Percentiles rank a stretch among this genome's conserved stretches.
These are phyloP conservation scores for Penicillium riverlandense DNA, from an alignment of 495 filamentous ascomycete species.

Conservation along the genomic window DNA sequence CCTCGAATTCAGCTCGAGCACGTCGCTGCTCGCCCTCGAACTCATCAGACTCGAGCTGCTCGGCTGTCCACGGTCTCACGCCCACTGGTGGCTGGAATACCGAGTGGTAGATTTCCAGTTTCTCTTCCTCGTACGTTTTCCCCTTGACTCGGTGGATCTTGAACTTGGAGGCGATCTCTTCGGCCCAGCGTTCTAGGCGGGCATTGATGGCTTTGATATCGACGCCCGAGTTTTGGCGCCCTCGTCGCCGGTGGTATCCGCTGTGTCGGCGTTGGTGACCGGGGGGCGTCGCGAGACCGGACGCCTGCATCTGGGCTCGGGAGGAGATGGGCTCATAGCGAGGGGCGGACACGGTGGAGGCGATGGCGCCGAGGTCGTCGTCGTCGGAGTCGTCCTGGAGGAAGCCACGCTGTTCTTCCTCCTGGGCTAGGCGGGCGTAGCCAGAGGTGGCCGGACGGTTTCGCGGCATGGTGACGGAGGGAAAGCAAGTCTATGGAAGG, in stretches of 20 bases:
- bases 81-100: constrained; percentile 92
- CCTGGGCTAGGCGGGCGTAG: constrained; percentile 87
- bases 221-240: constrained; percentile 77
- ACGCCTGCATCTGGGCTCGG: constrained; percentile 42
- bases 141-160: constrained; percentile 77
- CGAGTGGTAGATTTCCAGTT: constrained; percentile 91
- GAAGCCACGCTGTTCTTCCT: constrained; percentile 59
- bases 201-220: constrained; percentile 99
- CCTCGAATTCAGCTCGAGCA: constrained; percentile 77
- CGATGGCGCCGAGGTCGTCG: constrained; percentile 48
- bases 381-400: constrained; percentile 66
- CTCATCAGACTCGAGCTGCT: constrained; percentile 57
- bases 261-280: constrained; percentile 39
- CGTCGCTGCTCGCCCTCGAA: constrained; percentile 48
- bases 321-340: constrained; percentile 62
- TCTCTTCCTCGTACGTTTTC: constrained; percentile 70
- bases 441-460: constrained; percentile 72
- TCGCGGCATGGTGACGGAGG: constrained; percentile 40
- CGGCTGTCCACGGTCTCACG: constrained; percentile 67
- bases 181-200: constrained; percentile 90
- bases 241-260: constrained; percentile 42
- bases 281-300: constrained; percentile 29
- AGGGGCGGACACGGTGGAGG: constrained; percentile 54
- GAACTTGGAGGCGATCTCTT: constrained; percentile 96
- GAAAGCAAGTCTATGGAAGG: constrained; percentile 7